phyloP scores from a whole-genome alignment of 352 stramenopile species.

The Saprolegnia diclina region DNA sequence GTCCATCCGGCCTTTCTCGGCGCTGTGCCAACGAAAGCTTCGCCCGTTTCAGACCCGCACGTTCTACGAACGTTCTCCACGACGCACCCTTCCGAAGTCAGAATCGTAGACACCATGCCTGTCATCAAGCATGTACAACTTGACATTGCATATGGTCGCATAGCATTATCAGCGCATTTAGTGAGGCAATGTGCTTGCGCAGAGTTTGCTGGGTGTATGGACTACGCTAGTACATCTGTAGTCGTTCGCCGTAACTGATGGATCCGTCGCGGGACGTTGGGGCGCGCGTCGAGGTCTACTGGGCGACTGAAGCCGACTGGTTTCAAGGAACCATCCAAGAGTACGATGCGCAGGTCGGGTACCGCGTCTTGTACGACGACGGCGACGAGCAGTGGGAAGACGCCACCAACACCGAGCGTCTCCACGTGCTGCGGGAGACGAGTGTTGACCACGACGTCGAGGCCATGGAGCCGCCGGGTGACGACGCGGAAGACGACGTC shows the following conservation, averaged over 20 bases:
- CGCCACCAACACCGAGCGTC: constrained; percentile 6
- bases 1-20: no score
- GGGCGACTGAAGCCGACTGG: constrained; percentile 5
- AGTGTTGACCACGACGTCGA: neutral
- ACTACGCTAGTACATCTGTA: no score
- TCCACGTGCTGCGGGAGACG: neutral
- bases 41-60: no score
- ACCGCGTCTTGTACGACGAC: constrained; percentile 21
- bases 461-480: neutral
- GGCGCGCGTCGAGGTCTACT: constrained; percentile 12
- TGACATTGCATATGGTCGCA: no score
- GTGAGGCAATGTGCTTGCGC: no score
- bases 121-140: no score
- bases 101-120: no score
- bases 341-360: constrained; percentile 23
- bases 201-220: no score
- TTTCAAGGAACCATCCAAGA: constrained; percentile 12
- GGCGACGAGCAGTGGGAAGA: constrained; percentile 26
- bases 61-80: no score
- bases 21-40: no score
- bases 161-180: no score
- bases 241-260: neutral
- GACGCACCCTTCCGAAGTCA: no score
- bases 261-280: constrained; percentile 7
- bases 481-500: neutral